Percentiles rank a stretch among this genome's conserved stretches.
Conservation (phyloP, 2,329 filamentous ascomycete genomes). For the Lecanosticta acicola region DNA sequence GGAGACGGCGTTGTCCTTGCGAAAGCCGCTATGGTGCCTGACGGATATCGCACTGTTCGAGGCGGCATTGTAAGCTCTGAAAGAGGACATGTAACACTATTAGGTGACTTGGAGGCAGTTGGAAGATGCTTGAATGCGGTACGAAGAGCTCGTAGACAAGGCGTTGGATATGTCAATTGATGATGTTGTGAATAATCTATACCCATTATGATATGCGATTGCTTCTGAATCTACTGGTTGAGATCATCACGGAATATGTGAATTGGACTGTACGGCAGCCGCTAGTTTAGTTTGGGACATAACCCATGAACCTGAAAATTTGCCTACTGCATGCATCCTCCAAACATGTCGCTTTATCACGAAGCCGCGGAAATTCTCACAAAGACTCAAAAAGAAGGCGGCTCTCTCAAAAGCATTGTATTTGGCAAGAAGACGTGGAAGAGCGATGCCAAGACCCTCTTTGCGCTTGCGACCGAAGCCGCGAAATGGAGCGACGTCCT, state of each 20-base stretch:
- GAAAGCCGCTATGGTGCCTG: conserved; percentile 75
- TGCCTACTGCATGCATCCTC: neutral
- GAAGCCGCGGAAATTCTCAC: conserved; percentile 75
- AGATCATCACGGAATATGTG: neutral
- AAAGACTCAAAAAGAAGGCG: conserved; percentile 58
- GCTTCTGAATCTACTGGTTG: neutral
- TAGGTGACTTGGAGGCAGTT: conserved; percentile 78
- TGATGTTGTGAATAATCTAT: neutral
- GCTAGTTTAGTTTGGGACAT: neutral
- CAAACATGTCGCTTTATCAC: conserved; percentile 84
- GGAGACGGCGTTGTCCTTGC: conserved; percentile 88
- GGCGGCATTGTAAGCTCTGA: conserved; percentile 74
- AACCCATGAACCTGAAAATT: neutral
- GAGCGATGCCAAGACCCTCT: conserved; percentile 73
- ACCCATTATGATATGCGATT: neutral
- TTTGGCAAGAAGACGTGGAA: conserved; percentile 70
- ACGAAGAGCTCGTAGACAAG: conserved; percentile 59
- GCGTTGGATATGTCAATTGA: conserved; percentile 59
- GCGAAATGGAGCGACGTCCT: conserved; percentile 85
- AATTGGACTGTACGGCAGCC: neutral
- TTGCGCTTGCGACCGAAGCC: conserved; percentile 78
- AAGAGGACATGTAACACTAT: conserved; percentile 76
- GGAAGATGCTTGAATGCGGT: conserved; percentile 68
- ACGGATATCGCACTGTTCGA: conserved; percentile 67
- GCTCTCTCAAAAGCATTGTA: conserved; percentile 80